Conservation (phyloP, 2,329 filamentous ascomycete genomes). For the Fusarium xylarioides region DNA sequence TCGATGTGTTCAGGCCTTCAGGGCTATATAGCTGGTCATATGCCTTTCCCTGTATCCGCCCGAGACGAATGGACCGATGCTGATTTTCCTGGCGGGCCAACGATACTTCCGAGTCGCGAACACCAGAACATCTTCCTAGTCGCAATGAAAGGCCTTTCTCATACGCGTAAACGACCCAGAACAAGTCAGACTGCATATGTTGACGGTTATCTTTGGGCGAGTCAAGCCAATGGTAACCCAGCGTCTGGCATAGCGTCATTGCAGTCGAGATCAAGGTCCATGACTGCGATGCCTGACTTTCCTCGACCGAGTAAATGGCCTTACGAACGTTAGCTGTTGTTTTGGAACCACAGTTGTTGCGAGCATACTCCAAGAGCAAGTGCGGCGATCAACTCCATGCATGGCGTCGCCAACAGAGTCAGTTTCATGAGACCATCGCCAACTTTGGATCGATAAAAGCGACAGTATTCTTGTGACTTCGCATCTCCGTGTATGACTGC, state of each 20-base stretch:
- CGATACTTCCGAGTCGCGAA: slow-evolving; percentile 47
- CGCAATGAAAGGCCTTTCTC: slow-evolving; percentile 51
- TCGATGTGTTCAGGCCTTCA: not conserved
- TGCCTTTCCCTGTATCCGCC: slow-evolving; percentile 44
- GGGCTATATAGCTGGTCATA: slow-evolving; percentile 49
- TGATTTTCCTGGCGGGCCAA: slow-evolving; percentile 26
- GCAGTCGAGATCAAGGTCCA: slow-evolving; percentile 51
- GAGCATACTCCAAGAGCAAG: slow-evolving; percentile 47
- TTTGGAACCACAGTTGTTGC: fast-evolving
- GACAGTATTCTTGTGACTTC: slow-evolving; percentile 37
- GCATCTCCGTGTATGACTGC: slow-evolving; percentile 34
- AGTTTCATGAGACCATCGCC: slow-evolving; percentile 38
- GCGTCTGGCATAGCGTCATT: slow-evolving; percentile 45
- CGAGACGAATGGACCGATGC: slow-evolving; percentile 27
- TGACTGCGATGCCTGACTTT: slow-evolving; percentile 44
- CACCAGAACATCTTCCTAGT: slow-evolving; percentile 46
- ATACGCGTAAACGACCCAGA: slow-evolving; percentile 49
- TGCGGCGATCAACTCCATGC: slow-evolving; percentile 47
- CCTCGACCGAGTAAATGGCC: slow-evolving; percentile 48
- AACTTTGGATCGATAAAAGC: slow-evolving; percentile 43
- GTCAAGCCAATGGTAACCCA: slow-evolving; percentile 45
- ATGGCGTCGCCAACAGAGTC: slow-evolving; percentile 46
- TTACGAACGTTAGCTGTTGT: not conserved
- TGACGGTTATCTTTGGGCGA: not conserved
- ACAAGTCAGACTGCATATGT: slow-evolving; percentile 27